Conservation (phyloP, 176 grass and related monocot genomes). For the Carex littledalei region DNA sequence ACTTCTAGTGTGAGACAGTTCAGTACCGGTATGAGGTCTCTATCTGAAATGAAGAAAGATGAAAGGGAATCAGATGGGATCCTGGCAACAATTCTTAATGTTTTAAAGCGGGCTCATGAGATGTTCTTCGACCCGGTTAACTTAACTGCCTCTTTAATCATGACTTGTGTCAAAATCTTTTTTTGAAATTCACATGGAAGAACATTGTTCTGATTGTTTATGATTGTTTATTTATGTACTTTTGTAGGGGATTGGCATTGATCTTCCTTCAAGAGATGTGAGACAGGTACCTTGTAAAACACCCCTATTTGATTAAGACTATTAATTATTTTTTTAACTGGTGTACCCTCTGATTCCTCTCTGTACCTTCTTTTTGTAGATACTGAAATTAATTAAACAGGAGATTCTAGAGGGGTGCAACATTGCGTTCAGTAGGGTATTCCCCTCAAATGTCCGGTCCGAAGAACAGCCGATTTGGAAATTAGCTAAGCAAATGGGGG, state of each 20-base stretch:
- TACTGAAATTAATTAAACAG: constrained; percentile 48
- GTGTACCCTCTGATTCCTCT: background rate
- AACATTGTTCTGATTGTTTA: background rate
- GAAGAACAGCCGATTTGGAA: constrained; percentile 68
- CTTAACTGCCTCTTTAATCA: background rate
- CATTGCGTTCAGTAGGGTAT: constrained; percentile 71
- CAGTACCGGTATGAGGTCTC: constrained; percentile 43
- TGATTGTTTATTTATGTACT: constrained; percentile 1
- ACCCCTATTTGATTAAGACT: constrained; percentile 3
- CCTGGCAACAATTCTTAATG: constrained; percentile 67
- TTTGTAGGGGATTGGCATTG: constrained; percentile 43
- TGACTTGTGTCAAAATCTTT: background rate
- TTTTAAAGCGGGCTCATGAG: constrained; percentile 54
- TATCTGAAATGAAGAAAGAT: constrained; percentile 67
- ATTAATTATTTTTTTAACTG: background rate
- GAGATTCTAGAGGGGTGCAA: constrained; percentile 71
- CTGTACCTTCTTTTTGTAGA: constrained; percentile 25
- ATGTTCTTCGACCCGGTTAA: constrained; percentile 84
- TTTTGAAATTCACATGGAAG: background rate
- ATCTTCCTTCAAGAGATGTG: constrained; percentile 50
- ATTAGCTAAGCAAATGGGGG: constrained; percentile 71
- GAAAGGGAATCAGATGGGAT: constrained; percentile 79
- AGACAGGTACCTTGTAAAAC: constrained; percentile 44
- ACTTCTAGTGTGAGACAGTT: constrained; percentile 62
- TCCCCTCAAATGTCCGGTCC: constrained; percentile 24